Conservation (phyloP, 1,284 basidiomycete species). For the Caloboletus firmus region DNA sequence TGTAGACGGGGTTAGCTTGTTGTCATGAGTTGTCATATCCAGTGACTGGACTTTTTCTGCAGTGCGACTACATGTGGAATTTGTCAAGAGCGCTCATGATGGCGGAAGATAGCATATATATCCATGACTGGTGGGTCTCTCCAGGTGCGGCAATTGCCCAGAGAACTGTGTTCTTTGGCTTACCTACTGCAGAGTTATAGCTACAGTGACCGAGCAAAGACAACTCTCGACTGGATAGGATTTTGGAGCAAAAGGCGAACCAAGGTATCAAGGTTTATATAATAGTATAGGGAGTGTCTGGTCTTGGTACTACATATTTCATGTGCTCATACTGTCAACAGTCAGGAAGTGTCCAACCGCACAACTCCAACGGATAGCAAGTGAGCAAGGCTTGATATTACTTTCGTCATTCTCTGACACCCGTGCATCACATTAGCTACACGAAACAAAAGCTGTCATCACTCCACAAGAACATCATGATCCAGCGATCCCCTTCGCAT, state of each 20-base stretch:
- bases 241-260: conserved; percentile 90
- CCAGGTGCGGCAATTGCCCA: conserved; percentile 51
- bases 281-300: conserved; percentile 78
- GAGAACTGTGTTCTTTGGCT: neutral
- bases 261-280: conserved; percentile 97
- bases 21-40: neutral
- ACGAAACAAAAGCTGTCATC: conserved; percentile 85
- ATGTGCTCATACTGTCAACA: conserved; percentile 32
- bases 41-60: neutral
- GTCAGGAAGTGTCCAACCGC: conserved; percentile 96
- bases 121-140: conserved; percentile 96
- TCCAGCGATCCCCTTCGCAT: conserved; percentile 96
- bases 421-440: conserved; percentile 55
- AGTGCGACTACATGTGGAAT: conserved; percentile 98
- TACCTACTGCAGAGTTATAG: conserved; percentile 63
- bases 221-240: conserved; percentile 84
- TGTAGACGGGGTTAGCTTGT: conserved; percentile 83
- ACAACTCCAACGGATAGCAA: conserved; percentile 93
- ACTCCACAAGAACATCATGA: conserved; percentile 92
- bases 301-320: neutral
- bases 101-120: conserved; percentile 88
- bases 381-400: conserved; percentile 43
- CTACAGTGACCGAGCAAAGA: conserved; percentile 83
- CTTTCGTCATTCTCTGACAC: conserved; percentile 13
- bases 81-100: conserved; percentile 90